Evolutionary conservation across 345 rosid genomes (phyloP).

Genomic region (Acer negundo): DNA sequence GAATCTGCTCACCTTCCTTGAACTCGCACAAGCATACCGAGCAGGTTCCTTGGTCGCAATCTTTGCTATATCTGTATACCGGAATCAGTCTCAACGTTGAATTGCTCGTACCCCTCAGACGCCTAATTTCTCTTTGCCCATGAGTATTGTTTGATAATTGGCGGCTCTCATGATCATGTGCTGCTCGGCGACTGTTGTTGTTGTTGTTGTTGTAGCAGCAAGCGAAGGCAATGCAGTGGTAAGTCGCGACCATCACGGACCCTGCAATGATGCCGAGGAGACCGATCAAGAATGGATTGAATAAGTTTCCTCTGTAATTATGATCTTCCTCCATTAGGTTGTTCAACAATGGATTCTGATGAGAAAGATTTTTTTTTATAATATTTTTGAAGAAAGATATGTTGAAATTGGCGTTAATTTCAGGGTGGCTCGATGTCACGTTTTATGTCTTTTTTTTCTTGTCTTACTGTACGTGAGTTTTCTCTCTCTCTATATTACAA

Average conservation of each 20-base stretch:
- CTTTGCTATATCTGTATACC: conserved; percentile 24
- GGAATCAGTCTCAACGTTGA: conserved; percentile 14
- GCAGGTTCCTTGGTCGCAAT: conserved; percentile 39
- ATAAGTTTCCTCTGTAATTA: neutral
- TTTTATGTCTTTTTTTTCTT: neutral
- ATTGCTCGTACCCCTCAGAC: neutral
- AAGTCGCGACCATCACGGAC: conserved; percentile 37
- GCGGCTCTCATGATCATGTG: neutral
- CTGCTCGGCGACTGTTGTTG: neutral
- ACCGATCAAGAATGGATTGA: conserved; percentile 35
- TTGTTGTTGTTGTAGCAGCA: conserved; percentile 9
- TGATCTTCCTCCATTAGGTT: conserved; percentile 25
- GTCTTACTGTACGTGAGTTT: neutral
- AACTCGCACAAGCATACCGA: conserved; percentile 52
- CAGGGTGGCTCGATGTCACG: neutral
- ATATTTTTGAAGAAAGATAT: neutral
- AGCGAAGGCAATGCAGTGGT: conserved; percentile 30
- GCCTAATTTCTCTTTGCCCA: neutral
- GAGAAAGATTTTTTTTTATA: neutral
- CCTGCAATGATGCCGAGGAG: conserved; percentile 46
- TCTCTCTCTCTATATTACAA: neutral
- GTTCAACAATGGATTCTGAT: no score
- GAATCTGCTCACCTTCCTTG: conserved; percentile 41
- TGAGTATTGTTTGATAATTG: neutral
- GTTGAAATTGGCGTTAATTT: neutral